phyloP scores from a whole-genome alignment of 139 green algal species.

The Chlorella sorokiniana region DNA sequence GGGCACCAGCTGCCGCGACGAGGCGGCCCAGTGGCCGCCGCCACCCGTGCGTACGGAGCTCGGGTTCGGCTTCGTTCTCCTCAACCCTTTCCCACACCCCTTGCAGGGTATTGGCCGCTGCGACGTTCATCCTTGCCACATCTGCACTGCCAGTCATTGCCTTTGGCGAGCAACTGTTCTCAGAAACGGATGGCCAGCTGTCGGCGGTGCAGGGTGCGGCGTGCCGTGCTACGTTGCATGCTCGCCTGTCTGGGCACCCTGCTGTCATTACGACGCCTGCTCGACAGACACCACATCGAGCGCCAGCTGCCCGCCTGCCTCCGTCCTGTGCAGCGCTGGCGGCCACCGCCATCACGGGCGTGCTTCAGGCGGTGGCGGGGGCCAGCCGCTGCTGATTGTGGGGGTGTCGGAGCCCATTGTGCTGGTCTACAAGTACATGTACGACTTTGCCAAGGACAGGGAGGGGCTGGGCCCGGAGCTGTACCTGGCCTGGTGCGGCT shows the following conservation, averaged over 20 bases:
- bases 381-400: slow-evolving; percentile 92
- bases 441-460: slow-evolving; percentile 52
- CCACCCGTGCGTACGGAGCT: no score
- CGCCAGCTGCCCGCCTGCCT: background rate
- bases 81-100: background rate
- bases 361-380: slow-evolving; percentile 78
- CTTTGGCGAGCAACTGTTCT: slow-evolving; percentile 83
- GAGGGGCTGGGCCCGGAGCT: slow-evolving; percentile 32
- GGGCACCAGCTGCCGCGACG: no score
- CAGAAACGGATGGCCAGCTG: slow-evolving; percentile 9
- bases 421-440: slow-evolving; percentile 84
- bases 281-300: slow-evolving; percentile 28
- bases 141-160: slow-evolving; percentile 84
- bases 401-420: slow-evolving; percentile 91
- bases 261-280: no score
- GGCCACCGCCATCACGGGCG: slow-evolving; percentile 70
- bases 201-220: background rate
- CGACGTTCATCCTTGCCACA: slow-evolving; percentile 86
- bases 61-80: no score
- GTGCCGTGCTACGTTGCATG: background rate
- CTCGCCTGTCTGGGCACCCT: background rate
- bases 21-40: no score
- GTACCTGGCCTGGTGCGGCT: slow-evolving; percentile 77
- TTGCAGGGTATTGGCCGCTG: slow-evolving; percentile 75
- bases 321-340: slow-evolving; percentile 54